phyloP scores from a whole-genome alignment of 257 asterid species.

The Nicotiana tabacum region DNA sequence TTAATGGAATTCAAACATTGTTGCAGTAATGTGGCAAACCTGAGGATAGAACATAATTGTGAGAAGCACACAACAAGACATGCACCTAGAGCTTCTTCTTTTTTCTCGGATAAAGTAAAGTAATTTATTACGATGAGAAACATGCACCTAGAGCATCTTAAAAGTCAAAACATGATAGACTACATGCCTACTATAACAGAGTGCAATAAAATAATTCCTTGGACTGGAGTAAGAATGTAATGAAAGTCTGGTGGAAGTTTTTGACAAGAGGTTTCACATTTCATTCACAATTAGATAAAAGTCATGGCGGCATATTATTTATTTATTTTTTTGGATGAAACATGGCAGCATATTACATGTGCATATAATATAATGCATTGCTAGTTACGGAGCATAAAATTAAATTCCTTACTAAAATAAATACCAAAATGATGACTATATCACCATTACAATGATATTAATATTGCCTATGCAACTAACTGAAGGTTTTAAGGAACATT shows the following conservation, averaged over 20 bases:
- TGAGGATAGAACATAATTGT: conserved; percentile 19
- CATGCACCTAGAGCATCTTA: background rate
- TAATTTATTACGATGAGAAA: background rate
- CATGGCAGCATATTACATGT: background rate
- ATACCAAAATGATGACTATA: background rate
- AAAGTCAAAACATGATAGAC: background rate
- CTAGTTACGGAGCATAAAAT: background rate
- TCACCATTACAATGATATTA: background rate
- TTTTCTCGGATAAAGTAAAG: background rate
- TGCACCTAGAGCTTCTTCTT: background rate
- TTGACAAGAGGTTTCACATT: background rate
- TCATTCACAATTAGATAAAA: background rate
- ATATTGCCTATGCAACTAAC: background rate
- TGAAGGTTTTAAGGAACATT: background rate
- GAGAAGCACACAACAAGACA: background rate
- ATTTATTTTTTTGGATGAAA: background rate
- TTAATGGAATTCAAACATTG: conserved; percentile 75
- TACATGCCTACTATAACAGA: background rate
- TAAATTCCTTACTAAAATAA: background rate
- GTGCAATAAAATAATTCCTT: background rate
- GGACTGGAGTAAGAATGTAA: background rate
- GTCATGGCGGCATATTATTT: background rate
- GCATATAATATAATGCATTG: background rate
- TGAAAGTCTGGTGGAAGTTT: background rate
- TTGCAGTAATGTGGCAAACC: conserved; percentile 83